Base-by-base conservation (phyloP, 257 asterid species). In the Primulina tabacum region DNA sequence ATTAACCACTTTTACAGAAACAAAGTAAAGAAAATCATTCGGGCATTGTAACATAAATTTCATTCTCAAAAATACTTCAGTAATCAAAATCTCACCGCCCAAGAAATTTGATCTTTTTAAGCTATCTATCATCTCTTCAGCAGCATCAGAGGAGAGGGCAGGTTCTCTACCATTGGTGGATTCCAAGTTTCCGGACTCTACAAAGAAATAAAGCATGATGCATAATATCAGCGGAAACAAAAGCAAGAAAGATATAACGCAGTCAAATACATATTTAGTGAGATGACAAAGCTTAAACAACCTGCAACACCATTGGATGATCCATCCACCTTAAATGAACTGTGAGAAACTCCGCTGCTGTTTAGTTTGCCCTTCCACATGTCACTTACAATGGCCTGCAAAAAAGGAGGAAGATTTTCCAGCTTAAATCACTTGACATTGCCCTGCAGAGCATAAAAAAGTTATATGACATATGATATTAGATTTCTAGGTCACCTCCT, bases 311-410 rank as follows among this genome's bases (percentile, higher is more conserved):
- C 64, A 75, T 87, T 93, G 11, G 84, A 47, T 57, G 92, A 84
- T 74, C 76, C 76, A 38, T 89, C 92, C 80, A 81, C 86, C 75
- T 79, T 77, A 74, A 73, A 76, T 43, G 90, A 77, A 76, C 79
- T 69, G 75, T 82, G 80, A 14, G 84, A 76, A 67, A 88, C 90
- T 38, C 83, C 97, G 79, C 97, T 89, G 75, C 88, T 82, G 11
- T 80, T 89, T 74, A 86, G 72, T 74, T 80, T 84, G 55, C 99
- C 97, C 71, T 75, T 88, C 83, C 90, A 86, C 69, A 91, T 84
- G 63, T 89, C 97, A 71, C 80, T 83, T 70, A 91, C 77, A 70
- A 81, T 78, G 35, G 79, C 88, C 97, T 94, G 70, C 53, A 76
- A 71, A 35, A 34, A 50, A 55, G 24, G 24, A 65, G 58, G 64